These are phyloP conservation scores for Paecilomyces sp. DNA, from an alignment of 2,329 filamentous ascomycete species.

Conservation along the genomic window DNA sequence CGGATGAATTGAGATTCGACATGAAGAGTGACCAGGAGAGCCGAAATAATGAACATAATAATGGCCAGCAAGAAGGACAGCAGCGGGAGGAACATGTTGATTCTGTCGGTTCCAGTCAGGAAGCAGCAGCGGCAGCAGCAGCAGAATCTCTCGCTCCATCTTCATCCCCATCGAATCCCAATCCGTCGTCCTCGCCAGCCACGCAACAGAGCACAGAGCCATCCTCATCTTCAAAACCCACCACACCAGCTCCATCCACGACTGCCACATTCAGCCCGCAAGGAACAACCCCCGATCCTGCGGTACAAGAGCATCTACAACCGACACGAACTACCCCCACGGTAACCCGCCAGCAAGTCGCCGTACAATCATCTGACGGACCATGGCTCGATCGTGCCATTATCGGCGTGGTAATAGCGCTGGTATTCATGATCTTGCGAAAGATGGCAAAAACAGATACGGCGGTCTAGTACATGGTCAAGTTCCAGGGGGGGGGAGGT, in stretches of 20 bases:
- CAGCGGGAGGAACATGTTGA: neutral
- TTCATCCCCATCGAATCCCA: neutral
- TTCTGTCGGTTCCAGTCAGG: neutral
- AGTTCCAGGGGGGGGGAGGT: neutral
- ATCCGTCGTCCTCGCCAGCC: neutral
- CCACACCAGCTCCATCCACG: neutral
- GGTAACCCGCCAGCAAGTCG: neutral
- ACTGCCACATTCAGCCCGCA: neutral
- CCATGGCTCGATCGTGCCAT: conserved; percentile 79
- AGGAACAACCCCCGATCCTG: neutral
- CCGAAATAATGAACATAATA: conserved; percentile 3
- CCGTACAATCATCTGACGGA: conserved; percentile 39
- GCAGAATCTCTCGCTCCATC: neutral
- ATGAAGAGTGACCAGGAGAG: conserved; percentile 37
- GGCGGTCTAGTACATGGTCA: neutral
- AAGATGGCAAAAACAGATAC: conserved; percentile 31
- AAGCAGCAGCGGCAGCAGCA: neutral
- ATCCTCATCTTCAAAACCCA: neutral
- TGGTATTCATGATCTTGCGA: conserved; percentile 61
- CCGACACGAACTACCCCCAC: neutral
- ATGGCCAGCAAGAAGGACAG: neutral
- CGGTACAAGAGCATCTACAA: neutral
- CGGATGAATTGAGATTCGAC: conserved; percentile 53
- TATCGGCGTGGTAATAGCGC: conserved; percentile 60
- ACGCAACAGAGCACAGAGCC: conserved; percentile 1